A percentile compares a stretch with the other conserved stretches of the same genome.
Evolutionary conservation across 495 filamentous ascomycete genomes (phyloP).

Genomic region (Sphaerosporella brunnea): DNA sequence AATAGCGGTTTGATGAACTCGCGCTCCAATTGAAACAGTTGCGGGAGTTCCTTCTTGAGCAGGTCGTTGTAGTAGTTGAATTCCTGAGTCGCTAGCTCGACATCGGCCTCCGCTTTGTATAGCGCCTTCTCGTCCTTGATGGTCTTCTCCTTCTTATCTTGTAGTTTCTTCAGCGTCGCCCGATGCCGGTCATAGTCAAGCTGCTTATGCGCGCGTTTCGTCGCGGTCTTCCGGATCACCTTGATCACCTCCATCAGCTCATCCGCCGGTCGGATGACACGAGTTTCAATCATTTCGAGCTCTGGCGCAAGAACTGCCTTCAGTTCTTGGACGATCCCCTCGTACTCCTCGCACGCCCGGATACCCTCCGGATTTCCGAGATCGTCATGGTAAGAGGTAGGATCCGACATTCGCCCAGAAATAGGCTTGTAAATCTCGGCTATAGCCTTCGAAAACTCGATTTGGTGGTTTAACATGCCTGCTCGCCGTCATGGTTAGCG

Average conservation of each 20-base stretch:
- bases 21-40: constrained; percentile 77
- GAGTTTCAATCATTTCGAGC: constrained; percentile 89
- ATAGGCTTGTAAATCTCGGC: constrained; percentile 97
- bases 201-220: constrained; percentile 93
- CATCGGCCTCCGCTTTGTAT: constrained; percentile 86
- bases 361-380: constrained; percentile 95
- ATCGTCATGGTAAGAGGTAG: constrained; percentile 57
- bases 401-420: constrained; percentile 86
- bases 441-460: constrained; percentile 92
- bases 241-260: constrained; percentile 92
- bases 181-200: constrained; percentile 85
- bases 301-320: constrained; percentile 78
- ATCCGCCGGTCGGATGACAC: constrained; percentile 84
- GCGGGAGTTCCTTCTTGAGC: constrained; percentile 85
- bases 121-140: constrained; percentile 94
- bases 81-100: constrained; percentile 83
- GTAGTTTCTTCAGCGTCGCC: constrained; percentile 69
- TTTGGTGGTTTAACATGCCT: constrained; percentile 94
- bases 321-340: constrained; percentile 74
- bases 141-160: constrained; percentile 93
- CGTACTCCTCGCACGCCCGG: constrained; percentile 88
- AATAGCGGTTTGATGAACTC: constrained; percentile 96
- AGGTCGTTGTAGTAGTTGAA: constrained; percentile 95
- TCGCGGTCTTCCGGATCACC: constrained; percentile 68
- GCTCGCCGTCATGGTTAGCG: constrained; percentile 13